These are phyloP conservation scores for Citrullus colocynthis DNA, from an alignment of 306 rosid species.

Conservation along the genomic window DNA sequence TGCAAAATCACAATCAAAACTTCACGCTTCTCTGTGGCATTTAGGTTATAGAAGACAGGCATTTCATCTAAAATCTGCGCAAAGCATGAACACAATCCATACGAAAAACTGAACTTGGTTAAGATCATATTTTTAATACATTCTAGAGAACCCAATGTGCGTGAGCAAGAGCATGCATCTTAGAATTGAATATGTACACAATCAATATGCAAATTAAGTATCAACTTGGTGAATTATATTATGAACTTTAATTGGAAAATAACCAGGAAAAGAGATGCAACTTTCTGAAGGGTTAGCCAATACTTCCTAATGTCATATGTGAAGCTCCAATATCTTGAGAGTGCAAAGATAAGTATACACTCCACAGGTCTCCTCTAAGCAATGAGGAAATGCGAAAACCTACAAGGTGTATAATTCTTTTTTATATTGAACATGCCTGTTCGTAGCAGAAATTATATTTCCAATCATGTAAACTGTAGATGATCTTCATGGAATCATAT, in stretches of 20 bases:
- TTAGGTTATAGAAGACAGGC: constrained; percentile 95
- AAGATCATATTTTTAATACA: not conserved
- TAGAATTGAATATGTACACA: not conserved
- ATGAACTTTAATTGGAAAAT: not conserved
- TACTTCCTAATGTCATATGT: not conserved
- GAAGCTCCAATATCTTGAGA: not conserved
- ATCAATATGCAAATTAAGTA: not conserved
- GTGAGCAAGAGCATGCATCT: not conserved
- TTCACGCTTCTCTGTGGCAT: constrained; percentile 89
- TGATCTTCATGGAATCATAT: not conserved
- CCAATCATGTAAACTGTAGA: not conserved
- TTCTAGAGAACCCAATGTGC: not conserved
- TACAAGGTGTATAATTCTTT: not conserved
- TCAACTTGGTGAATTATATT: not conserved
- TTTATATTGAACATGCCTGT: not conserved
- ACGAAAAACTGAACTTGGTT: not conserved
- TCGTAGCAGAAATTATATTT: not conserved
- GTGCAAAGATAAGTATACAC: not conserved
- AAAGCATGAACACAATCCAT: constrained; percentile 11
- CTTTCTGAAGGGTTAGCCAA: not conserved
- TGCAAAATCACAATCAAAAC: constrained; percentile 70
- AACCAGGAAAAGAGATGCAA: not conserved
- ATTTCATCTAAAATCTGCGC: constrained; percentile 90
- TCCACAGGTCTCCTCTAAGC: not conserved
- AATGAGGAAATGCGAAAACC: not conserved